Percentiles rank a stretch among this genome's conserved stretches.
Evolutionary conservation across 2,329 filamentous ascomycete species (phyloP).

Genomic region (Ophiostoma sp.): DNA sequence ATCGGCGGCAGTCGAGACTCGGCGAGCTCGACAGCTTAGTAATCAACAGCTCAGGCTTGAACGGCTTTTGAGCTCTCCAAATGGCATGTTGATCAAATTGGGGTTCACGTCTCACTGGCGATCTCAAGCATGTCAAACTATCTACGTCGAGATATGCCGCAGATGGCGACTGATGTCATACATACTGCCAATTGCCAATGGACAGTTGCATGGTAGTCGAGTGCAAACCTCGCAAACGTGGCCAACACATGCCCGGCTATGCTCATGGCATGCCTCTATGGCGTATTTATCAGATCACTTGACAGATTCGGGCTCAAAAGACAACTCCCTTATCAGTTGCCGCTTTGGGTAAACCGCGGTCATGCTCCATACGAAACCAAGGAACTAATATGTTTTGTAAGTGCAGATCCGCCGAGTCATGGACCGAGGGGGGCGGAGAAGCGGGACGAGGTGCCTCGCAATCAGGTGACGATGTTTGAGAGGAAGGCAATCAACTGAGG

Average conservation of each 20-base stretch:
- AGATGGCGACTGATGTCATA: slow-evolving; percentile 3
- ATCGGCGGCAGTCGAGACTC: neutral
- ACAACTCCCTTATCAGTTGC: neutral
- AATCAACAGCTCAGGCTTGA: neutral
- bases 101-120: neutral
- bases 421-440: slow-evolving; percentile 13
- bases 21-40: neutral
- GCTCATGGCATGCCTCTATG: neutral
- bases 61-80: neutral
- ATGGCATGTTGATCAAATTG: neutral
- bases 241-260: neutral
- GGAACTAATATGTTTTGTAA: neutral
- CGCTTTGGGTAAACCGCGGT: neutral
- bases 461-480: neutral
- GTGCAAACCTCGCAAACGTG: neutral
- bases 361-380: slow-evolving; percentile 8
- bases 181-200: neutral
- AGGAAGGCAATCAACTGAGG: neutral
- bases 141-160: neutral
- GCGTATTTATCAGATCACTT: neutral
- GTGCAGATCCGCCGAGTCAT: slow-evolving; percentile 16
- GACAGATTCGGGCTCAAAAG: neutral
- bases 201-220: neutral
- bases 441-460: neutral
- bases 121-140: neutral